Percentiles rank a stretch among this genome's conserved stretches.
These are phyloP conservation scores for Xylariales sp. DNA, from an alignment of 2,329 filamentous ascomycete genomes.

Conservation along the genomic window DNA sequence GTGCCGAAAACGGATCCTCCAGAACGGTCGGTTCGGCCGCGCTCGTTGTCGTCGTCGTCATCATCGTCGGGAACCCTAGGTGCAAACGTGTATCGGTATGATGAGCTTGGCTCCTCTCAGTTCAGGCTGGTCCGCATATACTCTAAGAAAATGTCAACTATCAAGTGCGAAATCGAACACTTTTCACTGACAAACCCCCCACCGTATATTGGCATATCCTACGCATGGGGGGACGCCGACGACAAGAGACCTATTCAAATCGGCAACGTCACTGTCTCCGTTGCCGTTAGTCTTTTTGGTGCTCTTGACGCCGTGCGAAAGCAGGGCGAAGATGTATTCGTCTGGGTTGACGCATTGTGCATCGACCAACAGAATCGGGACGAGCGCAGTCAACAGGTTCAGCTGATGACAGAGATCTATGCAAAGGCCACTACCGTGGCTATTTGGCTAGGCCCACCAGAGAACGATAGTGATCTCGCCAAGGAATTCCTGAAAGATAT, in stretches of 20 bases:
- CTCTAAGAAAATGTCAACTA: conserved; percentile 4
- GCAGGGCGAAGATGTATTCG: conserved; percentile 22
- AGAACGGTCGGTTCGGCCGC: too few species aligned
- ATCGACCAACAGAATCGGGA: conserved; percentile 43
- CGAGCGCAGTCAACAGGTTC: conserved; percentile 35
- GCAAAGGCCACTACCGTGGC: conserved; percentile 34
- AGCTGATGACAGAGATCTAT: conserved; percentile 41
- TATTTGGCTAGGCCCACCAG: conserved; percentile 41
- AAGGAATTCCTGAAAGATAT: conserved; percentile 33
- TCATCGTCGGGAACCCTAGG: too few species aligned
- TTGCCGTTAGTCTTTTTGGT: conserved; percentile 40
- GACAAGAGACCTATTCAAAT: conserved; percentile 24
- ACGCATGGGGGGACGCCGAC: conserved; percentile 30
- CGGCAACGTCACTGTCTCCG: conserved; percentile 8
- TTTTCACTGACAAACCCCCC: conserved; percentile 17
- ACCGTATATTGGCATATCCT: conserved; percentile 21
- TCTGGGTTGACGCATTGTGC: conserved; percentile 48
- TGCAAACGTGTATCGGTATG: conserved; percentile 45
- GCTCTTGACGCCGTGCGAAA: conserved; percentile 40
- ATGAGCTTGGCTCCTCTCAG: conserved; percentile 51
- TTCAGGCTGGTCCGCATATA: conserved; percentile 22
- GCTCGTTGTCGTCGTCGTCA: too few species aligned
- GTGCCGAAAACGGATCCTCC: too few species aligned
- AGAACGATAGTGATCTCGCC: conserved; percentile 36
- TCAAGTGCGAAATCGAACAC: conserved; percentile 31